These are phyloP conservation scores for Phanerochaete carnosa DNA, from an alignment of 768 basidiomycete genomes.

Conservation along the genomic window DNA sequence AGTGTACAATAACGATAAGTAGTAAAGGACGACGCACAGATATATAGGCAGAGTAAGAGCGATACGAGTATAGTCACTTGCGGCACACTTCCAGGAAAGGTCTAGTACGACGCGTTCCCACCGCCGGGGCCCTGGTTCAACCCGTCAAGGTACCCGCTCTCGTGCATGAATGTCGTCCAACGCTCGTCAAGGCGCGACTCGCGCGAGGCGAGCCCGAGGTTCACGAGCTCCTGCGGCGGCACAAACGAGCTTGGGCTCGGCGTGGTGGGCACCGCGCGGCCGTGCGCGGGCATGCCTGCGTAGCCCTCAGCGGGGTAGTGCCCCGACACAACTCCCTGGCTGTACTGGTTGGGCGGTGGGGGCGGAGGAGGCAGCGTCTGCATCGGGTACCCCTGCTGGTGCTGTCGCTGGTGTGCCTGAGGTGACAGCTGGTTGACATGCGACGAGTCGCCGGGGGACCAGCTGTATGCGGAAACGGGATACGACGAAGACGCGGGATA, in stretches of 20 bases:
- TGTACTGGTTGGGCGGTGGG: slow-evolving; percentile 1
- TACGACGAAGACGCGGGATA: neutral
- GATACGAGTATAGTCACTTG: neutral
- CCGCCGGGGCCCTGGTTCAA: neutral
- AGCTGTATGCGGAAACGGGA: neutral
- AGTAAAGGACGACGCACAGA: neutral
- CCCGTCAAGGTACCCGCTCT: slow-evolving; percentile 44
- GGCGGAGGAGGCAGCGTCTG: slow-evolving; percentile 12
- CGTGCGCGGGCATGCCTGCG: neutral
- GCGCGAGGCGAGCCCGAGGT: slow-evolving; percentile 57
- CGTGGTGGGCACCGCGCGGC: neutral
- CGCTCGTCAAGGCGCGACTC: slow-evolving; percentile 53
- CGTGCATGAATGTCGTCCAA: slow-evolving; percentile 62
- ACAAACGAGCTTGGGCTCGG: slow-evolving; percentile 7
- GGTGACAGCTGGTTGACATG: slow-evolving; percentile 15
- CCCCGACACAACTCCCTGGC: neutral
- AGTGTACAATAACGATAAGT: neutral
- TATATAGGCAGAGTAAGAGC: neutral
- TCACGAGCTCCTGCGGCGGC: slow-evolving; percentile 44
- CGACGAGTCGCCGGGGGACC: neutral
- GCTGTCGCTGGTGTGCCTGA: slow-evolving; percentile 16
- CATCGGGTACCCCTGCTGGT: slow-evolving; percentile 6
- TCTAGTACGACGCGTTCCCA: neutral
- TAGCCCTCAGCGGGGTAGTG: neutral
- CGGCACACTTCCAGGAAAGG: neutral